phyloP scores from a whole-genome alignment of 768 basidiomycete genomes.

The Lactarius indigo region DNA sequence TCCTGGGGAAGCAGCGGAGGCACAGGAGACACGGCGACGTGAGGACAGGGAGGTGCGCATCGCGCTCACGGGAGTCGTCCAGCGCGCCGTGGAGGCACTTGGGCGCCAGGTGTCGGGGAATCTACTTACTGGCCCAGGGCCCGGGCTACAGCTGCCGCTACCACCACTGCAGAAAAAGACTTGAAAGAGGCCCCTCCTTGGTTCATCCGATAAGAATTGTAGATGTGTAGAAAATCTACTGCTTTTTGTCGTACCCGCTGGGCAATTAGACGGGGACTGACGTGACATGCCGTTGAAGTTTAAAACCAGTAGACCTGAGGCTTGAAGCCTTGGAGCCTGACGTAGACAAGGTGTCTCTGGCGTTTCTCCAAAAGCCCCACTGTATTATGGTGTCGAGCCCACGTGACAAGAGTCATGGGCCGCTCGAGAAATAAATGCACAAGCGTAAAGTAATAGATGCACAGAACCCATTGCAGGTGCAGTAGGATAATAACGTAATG shows the following conservation, averaged over 20 bases:
- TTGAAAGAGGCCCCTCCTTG: not conserved
- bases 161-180: not conserved
- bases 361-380: not conserved
- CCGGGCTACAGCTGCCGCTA: not conserved
- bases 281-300: not conserved
- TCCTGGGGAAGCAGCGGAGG: not conserved
- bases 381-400: not conserved
- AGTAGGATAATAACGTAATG: not conserved
- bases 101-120: constrained; percentile 28
- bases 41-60: constrained; percentile 28
- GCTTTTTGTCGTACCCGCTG: not conserved
- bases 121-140: not conserved
- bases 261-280: not conserved
- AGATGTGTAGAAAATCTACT: not conserved
- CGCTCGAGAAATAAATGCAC: not conserved
- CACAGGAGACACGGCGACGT: constrained; percentile 3
- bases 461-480: not conserved
- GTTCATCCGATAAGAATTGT: not conserved
- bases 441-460: not conserved
- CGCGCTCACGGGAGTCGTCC: constrained; percentile 33
- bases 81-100: constrained; percentile 31
- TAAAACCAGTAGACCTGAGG: not conserved
- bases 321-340: not conserved
- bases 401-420: not conserved
- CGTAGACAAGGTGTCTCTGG: not conserved